Conservation (phyloP, 208 protist genomes). For the Acanthamoeba lenticulata region DNA sequence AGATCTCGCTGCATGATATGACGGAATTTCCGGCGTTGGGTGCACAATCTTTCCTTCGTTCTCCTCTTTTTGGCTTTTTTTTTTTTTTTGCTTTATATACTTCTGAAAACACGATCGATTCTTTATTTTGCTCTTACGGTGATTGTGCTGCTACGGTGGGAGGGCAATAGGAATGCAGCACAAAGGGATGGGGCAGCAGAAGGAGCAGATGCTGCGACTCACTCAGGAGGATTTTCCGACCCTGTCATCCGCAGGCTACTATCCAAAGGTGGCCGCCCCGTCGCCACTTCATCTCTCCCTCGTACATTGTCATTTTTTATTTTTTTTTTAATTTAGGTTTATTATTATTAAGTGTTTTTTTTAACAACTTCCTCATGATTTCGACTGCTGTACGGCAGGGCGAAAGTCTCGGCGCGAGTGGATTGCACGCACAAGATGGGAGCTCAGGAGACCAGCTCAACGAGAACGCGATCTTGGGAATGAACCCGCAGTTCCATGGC, state of each 20-base stretch:
- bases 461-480: not conserved
- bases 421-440: not conserved
- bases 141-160: no score
- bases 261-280: no score
- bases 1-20: slow-evolving; percentile 50
- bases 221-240: slow-evolving; percentile 32
- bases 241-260: not conserved
- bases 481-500: slow-evolving; percentile 37
- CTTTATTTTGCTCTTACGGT: no score
- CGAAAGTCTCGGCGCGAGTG: not conserved
- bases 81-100: not conserved
- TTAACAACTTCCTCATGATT: not conserved
- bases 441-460: not conserved
- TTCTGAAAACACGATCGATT: not conserved
- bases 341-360: not conserved
- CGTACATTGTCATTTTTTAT: no score
- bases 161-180: slow-evolving; percentile 18
- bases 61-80: not conserved
- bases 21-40: slow-evolving; percentile 42
- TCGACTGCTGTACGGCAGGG: not conserved
- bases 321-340: no score
- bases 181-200: slow-evolving; percentile 37
- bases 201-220: slow-evolving; percentile 19
- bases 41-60: not conserved
- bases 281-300: not conserved